These are phyloP conservation scores for Penicillium sp. DNA, from an alignment of 2,329 filamentous ascomycete species.

Conservation along the genomic window DNA sequence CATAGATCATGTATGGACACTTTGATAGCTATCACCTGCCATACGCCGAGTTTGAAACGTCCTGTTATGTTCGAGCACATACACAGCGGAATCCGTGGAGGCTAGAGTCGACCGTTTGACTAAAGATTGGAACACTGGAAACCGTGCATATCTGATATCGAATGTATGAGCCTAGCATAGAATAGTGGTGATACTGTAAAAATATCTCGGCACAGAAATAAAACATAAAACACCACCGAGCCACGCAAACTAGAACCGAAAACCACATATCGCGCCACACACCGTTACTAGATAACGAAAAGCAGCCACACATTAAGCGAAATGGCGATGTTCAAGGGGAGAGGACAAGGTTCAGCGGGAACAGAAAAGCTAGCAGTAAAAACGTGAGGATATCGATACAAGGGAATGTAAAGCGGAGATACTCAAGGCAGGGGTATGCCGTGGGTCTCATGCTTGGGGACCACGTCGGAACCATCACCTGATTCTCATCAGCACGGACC, in stretches of 20 bases:
- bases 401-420: neutral
- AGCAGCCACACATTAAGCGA: neutral
- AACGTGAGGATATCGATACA: neutral
- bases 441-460: conserved; percentile 28
- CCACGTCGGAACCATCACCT: conserved; percentile 21
- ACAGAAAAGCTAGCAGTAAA: no score
- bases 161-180: neutral
- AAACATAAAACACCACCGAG: conserved; percentile 17
- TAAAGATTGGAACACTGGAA: neutral
- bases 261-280: conserved; percentile 17
- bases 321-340: neutral
- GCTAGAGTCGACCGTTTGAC: no score
- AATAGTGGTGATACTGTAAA: neutral
- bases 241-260: conserved; percentile 5
- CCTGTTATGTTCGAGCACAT: no score
- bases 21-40: no score
- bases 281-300: conserved; percentile 12
- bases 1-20: no score
- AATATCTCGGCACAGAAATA: neutral
- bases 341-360: neutral
- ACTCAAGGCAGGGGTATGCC: conserved; percentile 24
- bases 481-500: conserved; percentile 28
- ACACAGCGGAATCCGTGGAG: no score
- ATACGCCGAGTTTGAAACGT: no score
- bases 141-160: conserved; percentile 8